Evolutionary conservation across 768 basidiomycete genomes (phyloP).

Genomic region (Astraeus odoratus): DNA sequence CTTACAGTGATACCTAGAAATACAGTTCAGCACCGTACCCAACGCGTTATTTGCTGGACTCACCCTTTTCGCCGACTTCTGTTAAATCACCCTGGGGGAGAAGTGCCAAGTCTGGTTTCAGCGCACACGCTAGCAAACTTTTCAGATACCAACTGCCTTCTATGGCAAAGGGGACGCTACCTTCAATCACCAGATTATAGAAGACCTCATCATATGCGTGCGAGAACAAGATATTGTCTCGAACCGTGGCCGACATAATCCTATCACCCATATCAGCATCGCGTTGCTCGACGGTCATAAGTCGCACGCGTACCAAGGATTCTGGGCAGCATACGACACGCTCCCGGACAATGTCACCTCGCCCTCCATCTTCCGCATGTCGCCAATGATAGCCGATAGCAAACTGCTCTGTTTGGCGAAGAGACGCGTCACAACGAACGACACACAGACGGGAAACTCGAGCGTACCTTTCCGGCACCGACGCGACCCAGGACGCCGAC

Average conservation of each 20-base stretch:
- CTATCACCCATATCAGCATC: conserved; percentile 29
- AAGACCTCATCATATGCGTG: conserved; percentile 83
- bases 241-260: conserved; percentile 80
- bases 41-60: neutral
- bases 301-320: conserved; percentile 65
- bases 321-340: conserved; percentile 81
- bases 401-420: conserved; percentile 50
- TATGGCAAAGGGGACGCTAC: conserved; percentile 27
- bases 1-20: conserved; percentile 50
- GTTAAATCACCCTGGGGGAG: conserved; percentile 79
- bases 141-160: neutral
- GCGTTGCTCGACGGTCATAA: neutral
- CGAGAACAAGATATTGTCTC: conserved; percentile 89
- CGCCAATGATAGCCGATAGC: conserved; percentile 76
- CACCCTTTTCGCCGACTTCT: conserved; percentile 81
- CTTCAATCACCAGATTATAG: conserved; percentile 77
- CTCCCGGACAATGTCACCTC: conserved; percentile 60
- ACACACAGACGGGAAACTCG: neutral
- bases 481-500: conserved; percentile 84
- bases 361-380: conserved; percentile 76
- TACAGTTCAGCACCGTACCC: neutral
- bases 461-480: conserved; percentile 78
- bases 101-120: conserved; percentile 71
- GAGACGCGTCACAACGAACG: neutral
- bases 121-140: conserved; percentile 61